Evolutionary conservation across 2,329 filamentous ascomycete species (phyloP), one percentile per base, ranked within the genome.

Genomic region (Coniochaeta sp.): DNA sequence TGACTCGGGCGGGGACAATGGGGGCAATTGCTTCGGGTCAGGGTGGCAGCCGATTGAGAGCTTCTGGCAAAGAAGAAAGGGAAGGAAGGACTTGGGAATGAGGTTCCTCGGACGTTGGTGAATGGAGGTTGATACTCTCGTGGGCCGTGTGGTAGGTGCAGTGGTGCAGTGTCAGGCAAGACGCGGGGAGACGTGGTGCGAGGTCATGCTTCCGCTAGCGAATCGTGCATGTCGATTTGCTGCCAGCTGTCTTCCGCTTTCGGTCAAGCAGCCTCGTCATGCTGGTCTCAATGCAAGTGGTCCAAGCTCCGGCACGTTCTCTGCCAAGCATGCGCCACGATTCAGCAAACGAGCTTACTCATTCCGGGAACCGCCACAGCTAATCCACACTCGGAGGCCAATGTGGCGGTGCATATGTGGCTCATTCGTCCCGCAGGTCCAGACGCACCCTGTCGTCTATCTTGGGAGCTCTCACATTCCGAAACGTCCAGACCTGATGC

Each of bases 171-270:
- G 35, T 35, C 32, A 40, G 35, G 35, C 9, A 40, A 13, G 38
- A 42, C 38, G 38, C 38, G 38, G 38, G 38, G 38, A 42, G 38
- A 42, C 38, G 38, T 42, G 38, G 38, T 42, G 38, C 38, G 38
- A 42, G 38, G 22, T 26, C 38, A 42, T 42, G 22, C 18, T 22
- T 42, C 14, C 35, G 3, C 35, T 10, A 13, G 5, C 26, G 38
- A 42, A 42, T 42, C 22, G 33, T 22, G 33, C 38, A 42, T 42
- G n/a, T 2, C 38, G 26, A 42, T 42, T 22, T 24, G 14, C 20
- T 42, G 38, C 38, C 38, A 42, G 38, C 38, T 42, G 38, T 18
- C 38, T 42, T 42, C 38, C 38, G 38, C 38, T 24, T 42, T 42
- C 38, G 38, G 38, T 42, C 20, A 42, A 4, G 4, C 33, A 38